Conservation (phyloP, 108 stramenopile genomes). For the Cyclostephanos invisitatus region DNA sequence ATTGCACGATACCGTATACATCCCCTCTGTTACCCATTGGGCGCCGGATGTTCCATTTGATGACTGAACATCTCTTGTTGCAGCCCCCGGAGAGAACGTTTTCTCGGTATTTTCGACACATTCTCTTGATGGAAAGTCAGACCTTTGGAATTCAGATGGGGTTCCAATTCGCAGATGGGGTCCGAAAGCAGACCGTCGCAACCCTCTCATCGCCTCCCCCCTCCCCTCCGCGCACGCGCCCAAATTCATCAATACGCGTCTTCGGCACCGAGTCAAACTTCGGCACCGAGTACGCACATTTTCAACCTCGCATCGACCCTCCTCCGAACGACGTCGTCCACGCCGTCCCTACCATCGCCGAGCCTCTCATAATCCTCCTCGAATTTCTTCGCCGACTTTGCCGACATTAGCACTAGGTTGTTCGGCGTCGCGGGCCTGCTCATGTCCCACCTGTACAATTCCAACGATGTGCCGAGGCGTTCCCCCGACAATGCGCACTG, state of each 20-base stretch:
- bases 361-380: constrained; percentile 51
- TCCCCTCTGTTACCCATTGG: no score
- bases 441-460: constrained; percentile 78
- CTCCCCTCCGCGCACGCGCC: no score
- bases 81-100: no score
- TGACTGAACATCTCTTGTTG: no score
- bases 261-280: constrained; percentile 48
- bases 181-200: no score
- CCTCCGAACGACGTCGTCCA: constrained; percentile 33
- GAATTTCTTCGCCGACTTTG: constrained; percentile 59
- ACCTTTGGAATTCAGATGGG: no score
- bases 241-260: constrained; percentile 15
- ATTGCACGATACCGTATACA: no score
- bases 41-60: no score
- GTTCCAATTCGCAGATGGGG: no score
- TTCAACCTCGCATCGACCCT: constrained; percentile 50
- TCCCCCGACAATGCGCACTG: constrained; percentile 78
- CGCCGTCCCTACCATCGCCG: constrained; percentile 51
- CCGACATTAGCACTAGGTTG: constrained; percentile 80
- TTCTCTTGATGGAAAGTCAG: no score
- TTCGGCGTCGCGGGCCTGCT: constrained; percentile 59
- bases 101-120: no score
- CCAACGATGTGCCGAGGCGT: constrained; percentile 71
- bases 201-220: no score
- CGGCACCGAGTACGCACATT: constrained; percentile 49